Conservation (phyloP, 2,329 filamentous ascomycete species). For the Mycosphaerella sp. region DNA sequence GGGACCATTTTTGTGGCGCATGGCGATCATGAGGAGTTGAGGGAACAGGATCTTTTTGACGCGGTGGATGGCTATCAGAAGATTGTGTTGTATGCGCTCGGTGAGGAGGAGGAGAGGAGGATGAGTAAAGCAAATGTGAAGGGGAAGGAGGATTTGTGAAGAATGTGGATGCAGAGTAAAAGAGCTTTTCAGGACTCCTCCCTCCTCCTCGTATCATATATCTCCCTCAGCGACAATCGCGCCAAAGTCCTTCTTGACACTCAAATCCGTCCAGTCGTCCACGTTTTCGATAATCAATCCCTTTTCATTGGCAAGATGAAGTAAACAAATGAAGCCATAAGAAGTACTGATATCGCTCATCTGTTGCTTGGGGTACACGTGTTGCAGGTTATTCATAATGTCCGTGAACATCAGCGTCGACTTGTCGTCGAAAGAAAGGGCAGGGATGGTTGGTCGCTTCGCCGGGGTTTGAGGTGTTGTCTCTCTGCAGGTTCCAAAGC, state of each 20-base stretch:
- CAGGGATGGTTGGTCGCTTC: slow-evolving; percentile 20
- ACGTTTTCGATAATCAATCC: slow-evolving; percentile 69
- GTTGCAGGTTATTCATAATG: slow-evolving; percentile 82
- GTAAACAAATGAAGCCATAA: slow-evolving; percentile 84
- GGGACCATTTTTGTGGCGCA: slow-evolving; percentile 80
- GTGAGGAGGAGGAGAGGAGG: no score
- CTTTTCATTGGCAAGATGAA: slow-evolving; percentile 91
- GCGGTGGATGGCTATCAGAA: slow-evolving; percentile 53
- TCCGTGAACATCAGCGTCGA: slow-evolving; percentile 73
- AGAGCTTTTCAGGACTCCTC: no score
- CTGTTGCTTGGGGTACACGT: slow-evolving; percentile 75
- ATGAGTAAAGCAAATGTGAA: no score
- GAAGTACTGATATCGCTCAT: slow-evolving; percentile 94
- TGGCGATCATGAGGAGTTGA: slow-evolving; percentile 73
- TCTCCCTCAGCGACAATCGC: slow-evolving; percentile 25
- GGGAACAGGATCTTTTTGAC: slow-evolving; percentile 65
- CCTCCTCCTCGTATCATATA: slow-evolving; percentile 3
- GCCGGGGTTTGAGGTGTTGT: slow-evolving; percentile 15
- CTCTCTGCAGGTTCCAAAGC: slow-evolving; percentile 2
- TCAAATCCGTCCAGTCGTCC: slow-evolving; percentile 46
- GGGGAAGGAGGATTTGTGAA: slow-evolving; percentile 1
- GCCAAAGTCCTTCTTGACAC: slow-evolving; percentile 42
- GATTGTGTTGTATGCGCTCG: slow-evolving; percentile 4
- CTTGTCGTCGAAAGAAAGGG: slow-evolving; percentile 35
- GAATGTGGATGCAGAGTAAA: not conserved